A percentile compares a stretch with the other conserved stretches of the same genome.
These are phyloP conservation scores for Acmispon strigosus DNA, from an alignment of 306 rosid genomes.

Conservation along the genomic window DNA sequence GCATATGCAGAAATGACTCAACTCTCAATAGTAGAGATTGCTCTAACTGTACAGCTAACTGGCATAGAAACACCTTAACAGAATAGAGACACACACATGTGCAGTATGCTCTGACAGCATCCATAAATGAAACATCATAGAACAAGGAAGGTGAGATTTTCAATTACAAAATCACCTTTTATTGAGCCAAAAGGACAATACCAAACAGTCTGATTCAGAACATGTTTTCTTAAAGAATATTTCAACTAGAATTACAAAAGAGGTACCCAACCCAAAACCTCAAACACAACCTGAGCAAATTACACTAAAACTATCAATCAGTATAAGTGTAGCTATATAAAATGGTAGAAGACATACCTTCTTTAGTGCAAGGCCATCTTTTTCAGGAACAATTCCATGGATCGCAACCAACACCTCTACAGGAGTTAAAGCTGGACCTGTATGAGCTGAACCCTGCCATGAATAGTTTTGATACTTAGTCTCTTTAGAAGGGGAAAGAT, in stretches of 20 bases:
- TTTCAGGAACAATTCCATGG: constrained; percentile 87
- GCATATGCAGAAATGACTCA: no score
- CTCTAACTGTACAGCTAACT: no score
- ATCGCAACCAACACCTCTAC: constrained; percentile 95
- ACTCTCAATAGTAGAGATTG: no score
- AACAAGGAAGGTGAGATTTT: neutral
- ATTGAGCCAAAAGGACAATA: neutral
- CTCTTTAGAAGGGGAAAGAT: neutral
- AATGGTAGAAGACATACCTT: constrained; percentile 51
- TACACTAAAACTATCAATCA: neutral
- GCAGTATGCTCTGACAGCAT: no score
- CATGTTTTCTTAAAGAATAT: neutral
- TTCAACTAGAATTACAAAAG: neutral
- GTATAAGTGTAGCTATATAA: neutral
- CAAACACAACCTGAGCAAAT: constrained; percentile 10
- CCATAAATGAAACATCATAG: neutral
- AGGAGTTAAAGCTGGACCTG: constrained; percentile 95
- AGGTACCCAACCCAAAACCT: neutral
- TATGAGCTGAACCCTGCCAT: constrained; percentile 96
- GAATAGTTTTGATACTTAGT: constrained; percentile 18
- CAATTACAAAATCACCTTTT: neutral
- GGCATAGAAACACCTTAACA: no score
- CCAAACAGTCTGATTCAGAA: neutral
- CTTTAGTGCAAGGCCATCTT: constrained; percentile 81
- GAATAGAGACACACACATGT: no score